Evolutionary conservation across 2,329 filamentous ascomycete genomes (phyloP), one percentile per base, ranked within the genome.

Genomic region (Pestalotiopsis sp.): DNA sequence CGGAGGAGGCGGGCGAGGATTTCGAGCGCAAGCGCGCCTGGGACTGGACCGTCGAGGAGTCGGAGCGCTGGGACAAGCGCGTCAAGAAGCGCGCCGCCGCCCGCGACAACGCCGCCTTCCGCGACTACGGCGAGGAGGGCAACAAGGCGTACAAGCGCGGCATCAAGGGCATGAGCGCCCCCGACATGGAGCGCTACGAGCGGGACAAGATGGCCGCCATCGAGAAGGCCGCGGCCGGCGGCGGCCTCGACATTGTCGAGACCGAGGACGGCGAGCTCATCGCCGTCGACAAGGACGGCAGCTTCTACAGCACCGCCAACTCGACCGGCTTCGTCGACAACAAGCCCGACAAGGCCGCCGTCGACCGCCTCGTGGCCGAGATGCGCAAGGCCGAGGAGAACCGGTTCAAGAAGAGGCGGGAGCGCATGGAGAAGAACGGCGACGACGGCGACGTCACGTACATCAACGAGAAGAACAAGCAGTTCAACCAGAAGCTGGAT

Each of bases 381-480:
- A 83, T 98, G 76, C 88, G 90, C 77, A 95, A 95, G 83, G 94
- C 95, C 1, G 96, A 99, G 81, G 94, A 97, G 75, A 87, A 90
- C 65, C 87, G 94, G 65, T 78, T 97, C 76, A 97, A 95, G 87
- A 97, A 97, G 85, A 87, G 94, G 75, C 91, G 89, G 79, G 93
- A 97, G 72, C 87, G 94, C 66, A 90, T 92, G 79, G 88, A 89
- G 13, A 88, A 91, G 78, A 92, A 91, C 71, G 94, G 95, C 69
- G 94, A 97, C 71, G 93, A 95, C 62, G 92, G 90, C 36, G 96
- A 99, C 81, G 93, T 98, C 75, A 98, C 95, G 7, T 98, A 97
- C 82, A 99, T 99, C 88, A 99, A 99, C 83, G 94, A 98, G 83
- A 98, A 99, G 91, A 99, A 99, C 87, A 98, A 98, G 87, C 94